Conservation (phyloP, 495 filamentous ascomycete genomes). For the Aspergillus affinis region DNA sequence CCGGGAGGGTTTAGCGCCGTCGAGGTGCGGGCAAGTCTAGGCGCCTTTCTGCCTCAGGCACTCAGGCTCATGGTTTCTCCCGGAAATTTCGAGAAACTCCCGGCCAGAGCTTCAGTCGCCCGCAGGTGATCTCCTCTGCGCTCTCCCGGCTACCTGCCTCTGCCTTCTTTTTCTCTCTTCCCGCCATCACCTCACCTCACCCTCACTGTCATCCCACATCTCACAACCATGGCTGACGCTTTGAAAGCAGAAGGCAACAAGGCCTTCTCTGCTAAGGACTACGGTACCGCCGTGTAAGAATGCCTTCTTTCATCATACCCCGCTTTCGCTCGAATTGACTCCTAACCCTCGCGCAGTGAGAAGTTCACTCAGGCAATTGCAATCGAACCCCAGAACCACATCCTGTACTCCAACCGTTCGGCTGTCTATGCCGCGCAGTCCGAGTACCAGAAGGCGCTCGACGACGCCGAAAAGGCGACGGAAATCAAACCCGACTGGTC, state of each 20-base stretch:
- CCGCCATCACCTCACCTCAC: not conserved
- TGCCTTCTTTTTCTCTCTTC: conserved; percentile 5
- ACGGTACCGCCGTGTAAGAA: conserved; percentile 88
- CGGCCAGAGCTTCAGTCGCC: conserved; percentile 2
- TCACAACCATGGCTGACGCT: conserved; percentile 50
- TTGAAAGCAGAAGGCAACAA: conserved; percentile 98
- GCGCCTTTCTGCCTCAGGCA: conserved; percentile 30
- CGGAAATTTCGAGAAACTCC: conserved; percentile 55
- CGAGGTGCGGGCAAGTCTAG: conserved; percentile 21
- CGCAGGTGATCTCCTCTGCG: not conserved
- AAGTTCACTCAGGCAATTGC: conserved; percentile 93
- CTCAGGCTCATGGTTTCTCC: conserved; percentile 5
- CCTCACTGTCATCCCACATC: not conserved
- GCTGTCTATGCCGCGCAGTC: conserved; percentile 91
- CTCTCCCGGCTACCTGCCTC: conserved; percentile 1
- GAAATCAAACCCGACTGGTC: conserved; percentile 97
- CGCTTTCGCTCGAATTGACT: conserved; percentile 19
- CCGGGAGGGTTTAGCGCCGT: conserved; percentile 29
- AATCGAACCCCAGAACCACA: conserved; percentile 85
- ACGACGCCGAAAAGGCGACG: conserved; percentile 89
- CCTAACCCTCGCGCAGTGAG: conserved; percentile 53
- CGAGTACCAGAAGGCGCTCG: conserved; percentile 78
- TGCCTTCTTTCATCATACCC: conserved; percentile 29
- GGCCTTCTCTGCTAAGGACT: conserved; percentile 95
- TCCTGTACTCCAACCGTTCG: conserved; percentile 96